Evolutionary conservation across 2,329 filamentous ascomycete genomes (phyloP).

Genomic region (Macroventuria anomochaeta): DNA sequence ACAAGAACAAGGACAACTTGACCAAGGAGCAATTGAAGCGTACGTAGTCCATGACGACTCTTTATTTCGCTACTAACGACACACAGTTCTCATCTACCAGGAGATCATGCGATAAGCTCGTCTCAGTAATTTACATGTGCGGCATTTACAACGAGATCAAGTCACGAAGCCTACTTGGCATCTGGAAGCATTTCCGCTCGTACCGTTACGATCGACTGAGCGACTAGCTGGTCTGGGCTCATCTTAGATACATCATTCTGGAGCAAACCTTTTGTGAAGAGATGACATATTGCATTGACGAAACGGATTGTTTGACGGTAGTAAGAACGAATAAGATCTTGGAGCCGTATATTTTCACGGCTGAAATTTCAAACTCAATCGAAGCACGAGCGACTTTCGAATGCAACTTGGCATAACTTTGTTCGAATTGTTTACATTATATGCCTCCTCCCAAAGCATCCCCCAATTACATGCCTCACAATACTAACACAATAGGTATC

Average conservation of each 20-base stretch:
- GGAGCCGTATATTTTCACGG: slow-evolving; percentile 9
- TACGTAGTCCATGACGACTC: slow-evolving; percentile 46
- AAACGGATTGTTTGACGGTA: slow-evolving; percentile 10
- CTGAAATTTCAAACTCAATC: slow-evolving; percentile 16
- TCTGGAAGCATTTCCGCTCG: slow-evolving; percentile 16
- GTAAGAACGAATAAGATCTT: slow-evolving; percentile 14
- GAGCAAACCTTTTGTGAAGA: slow-evolving; percentile 22
- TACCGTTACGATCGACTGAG: slow-evolving; percentile 29
- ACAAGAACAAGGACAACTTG: slow-evolving; percentile 98
- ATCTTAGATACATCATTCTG: slow-evolving; percentile 23
- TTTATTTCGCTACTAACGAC: slow-evolving; percentile 22
- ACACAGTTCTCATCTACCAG: slow-evolving; percentile 82
- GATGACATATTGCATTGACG: slow-evolving; percentile 19
- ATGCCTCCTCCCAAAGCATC: not conserved
- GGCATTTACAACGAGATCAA: slow-evolving; percentile 35
- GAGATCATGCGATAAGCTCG: slow-evolving; percentile 80
- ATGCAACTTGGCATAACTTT: not conserved
- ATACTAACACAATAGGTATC: not conserved
- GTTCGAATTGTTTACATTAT: not conserved
- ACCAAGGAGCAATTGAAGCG: slow-evolving; percentile 98
- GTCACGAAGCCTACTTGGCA: slow-evolving; percentile 26
- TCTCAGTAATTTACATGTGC: slow-evolving; percentile 19
- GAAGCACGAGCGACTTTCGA: slow-evolving; percentile 15
- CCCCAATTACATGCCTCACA: not conserved
- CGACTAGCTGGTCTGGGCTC: slow-evolving; percentile 38